Evolutionary conservation across 306 rosid species (phyloP).

Genomic region (Mimosa pudica): DNA sequence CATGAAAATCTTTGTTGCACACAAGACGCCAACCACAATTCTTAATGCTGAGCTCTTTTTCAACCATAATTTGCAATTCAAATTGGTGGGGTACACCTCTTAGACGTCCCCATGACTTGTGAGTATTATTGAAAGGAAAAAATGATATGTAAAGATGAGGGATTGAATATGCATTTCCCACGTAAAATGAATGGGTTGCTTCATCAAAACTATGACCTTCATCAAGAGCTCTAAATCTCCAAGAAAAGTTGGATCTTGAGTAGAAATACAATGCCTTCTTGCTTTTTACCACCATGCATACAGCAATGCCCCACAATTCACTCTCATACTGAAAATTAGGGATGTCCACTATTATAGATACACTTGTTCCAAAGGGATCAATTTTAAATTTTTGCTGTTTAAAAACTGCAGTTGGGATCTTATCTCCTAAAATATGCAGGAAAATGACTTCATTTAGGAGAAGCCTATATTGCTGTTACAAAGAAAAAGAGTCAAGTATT

Average conservation of each 20-base stretch:
- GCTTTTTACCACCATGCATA: background rate
- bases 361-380: background rate
- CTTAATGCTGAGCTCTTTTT: background rate
- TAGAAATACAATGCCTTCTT: background rate
- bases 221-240: background rate
- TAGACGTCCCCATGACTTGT: background rate
- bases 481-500: background rate
- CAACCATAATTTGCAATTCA: background rate
- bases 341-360: background rate
- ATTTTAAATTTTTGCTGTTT: background rate
- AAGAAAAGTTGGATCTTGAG: background rate
- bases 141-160: slow-evolving; percentile 18
- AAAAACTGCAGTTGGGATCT: slow-evolving; percentile 4
- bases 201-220: background rate
- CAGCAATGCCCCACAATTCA: slow-evolving; percentile 5
- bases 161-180: background rate
- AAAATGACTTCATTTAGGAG: background rate
- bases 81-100: background rate
- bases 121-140: background rate
- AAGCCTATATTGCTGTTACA: background rate
- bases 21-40: slow-evolving; percentile 2
- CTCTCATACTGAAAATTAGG: background rate
- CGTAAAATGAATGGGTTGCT: background rate
- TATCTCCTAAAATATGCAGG: background rate
- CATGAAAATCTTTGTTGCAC: slow-evolving; percentile 9